These are phyloP conservation scores for Beauveria caledonica DNA, from an alignment of 2,329 filamentous ascomycete genomes.

Conservation along the genomic window DNA sequence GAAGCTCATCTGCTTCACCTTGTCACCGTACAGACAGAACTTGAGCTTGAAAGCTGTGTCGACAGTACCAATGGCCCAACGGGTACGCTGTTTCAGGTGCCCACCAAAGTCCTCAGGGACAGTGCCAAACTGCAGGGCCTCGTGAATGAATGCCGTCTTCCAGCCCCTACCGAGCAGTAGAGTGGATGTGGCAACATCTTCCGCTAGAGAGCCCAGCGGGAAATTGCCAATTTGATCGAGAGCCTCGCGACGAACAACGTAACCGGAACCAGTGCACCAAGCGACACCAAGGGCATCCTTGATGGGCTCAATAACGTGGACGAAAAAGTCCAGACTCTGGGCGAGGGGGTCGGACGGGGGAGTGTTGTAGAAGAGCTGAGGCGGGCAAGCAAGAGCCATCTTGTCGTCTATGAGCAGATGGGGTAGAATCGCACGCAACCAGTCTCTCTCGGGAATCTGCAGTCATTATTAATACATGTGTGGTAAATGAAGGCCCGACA, in stretches of 20 bases:
- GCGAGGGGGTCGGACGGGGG: slow-evolving; percentile 49
- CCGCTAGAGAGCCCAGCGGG: slow-evolving; percentile 49
- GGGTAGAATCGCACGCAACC: slow-evolving; percentile 51
- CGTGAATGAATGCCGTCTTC: slow-evolving; percentile 53
- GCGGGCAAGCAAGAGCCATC: slow-evolving; percentile 51
- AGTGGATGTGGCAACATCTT: slow-evolving; percentile 52
- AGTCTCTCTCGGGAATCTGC: slow-evolving; percentile 51
- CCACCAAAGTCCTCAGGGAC: slow-evolving; percentile 48
- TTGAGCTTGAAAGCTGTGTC: slow-evolving; percentile 53
- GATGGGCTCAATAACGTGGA: slow-evolving; percentile 43
- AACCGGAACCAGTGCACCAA: slow-evolving; percentile 60
- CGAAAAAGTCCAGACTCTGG: slow-evolving; percentile 51
- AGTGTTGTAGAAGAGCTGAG: slow-evolving; percentile 56
- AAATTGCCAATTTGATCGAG: slow-evolving; percentile 55
- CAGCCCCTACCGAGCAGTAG: slow-evolving; percentile 52
- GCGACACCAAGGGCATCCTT: slow-evolving; percentile 45
- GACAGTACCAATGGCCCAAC: slow-evolving; percentile 48
- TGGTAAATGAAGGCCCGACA: neutral
- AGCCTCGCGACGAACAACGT: slow-evolving; percentile 49
- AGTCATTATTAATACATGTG: neutral
- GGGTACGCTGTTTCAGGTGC: slow-evolving; percentile 48
- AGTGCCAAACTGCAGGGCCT: slow-evolving; percentile 51
- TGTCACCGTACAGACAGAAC: slow-evolving; percentile 48
- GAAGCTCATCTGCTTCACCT: slow-evolving; percentile 43
- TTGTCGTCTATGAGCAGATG: slow-evolving; percentile 50